Evolutionary conservation across 1,284 basidiomycete species (phyloP).

Genomic region (Ganoderma lucidum): DNA sequence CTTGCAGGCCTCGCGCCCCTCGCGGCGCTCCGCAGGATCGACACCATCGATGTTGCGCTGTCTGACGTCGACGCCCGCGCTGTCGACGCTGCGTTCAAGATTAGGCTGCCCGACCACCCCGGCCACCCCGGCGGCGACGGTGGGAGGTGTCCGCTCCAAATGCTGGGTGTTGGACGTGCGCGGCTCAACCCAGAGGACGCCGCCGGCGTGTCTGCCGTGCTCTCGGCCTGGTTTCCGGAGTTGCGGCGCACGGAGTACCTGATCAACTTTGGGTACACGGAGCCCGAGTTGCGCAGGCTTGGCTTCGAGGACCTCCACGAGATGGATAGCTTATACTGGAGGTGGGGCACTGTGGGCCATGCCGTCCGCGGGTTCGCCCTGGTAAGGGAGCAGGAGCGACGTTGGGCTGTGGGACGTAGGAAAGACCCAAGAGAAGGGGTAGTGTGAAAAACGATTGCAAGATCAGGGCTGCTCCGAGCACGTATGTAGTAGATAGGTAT

Average conservation of each 20-base stretch:
- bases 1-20: background rate
- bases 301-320: background rate
- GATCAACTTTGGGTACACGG: background rate
- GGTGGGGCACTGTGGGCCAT: background rate
- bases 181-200: background rate
- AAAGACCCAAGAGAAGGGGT: background rate
- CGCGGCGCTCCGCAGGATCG: background rate
- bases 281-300: background rate
- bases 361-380: background rate
- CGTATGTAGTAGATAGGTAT: background rate
- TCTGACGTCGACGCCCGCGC: slow-evolving; percentile 3
- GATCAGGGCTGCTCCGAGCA: background rate
- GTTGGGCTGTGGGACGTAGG: background rate
- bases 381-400: slow-evolving; percentile 2
- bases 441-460: background rate
- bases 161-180: background rate
- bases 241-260: background rate
- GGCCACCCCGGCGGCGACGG: background rate
- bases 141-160: background rate
- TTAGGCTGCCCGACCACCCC: background rate
- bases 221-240: slow-evolving; percentile 2
- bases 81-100: background rate
- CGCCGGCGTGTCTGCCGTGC: background rate
- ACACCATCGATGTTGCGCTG: background rate
- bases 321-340: background rate